phyloP scores from a whole-genome alignment of 2,329 filamentous ascomycete genomes.

The Nemania sp. region DNA sequence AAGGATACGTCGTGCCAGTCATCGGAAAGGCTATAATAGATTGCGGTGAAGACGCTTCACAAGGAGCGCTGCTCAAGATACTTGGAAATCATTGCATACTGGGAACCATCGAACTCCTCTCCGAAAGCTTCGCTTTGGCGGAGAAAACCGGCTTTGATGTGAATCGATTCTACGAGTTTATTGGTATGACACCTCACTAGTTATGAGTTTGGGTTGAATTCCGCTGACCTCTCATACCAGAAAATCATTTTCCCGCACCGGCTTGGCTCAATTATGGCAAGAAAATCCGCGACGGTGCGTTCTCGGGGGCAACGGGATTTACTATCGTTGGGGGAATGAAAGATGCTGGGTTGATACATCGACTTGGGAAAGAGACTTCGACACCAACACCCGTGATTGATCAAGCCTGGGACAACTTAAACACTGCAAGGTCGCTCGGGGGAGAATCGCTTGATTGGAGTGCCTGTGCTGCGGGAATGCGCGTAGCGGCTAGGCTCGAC shows the following conservation, averaged over 20 bases:
- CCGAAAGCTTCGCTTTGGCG: constrained; percentile 13
- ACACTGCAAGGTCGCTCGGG: constrained; percentile 1
- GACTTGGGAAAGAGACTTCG: constrained; percentile 8
- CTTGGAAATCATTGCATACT: constrained; percentile 20
- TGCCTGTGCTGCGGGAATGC: constrained; percentile 17
- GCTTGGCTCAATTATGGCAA: constrained; percentile 18
- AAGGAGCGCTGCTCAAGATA: constrained; percentile 15
- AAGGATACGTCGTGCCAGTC: constrained; percentile 16
- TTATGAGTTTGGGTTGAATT: too few species aligned
- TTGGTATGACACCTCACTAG: neutral
- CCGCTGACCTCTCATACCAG: neutral
- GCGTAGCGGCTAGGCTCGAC: neutral
- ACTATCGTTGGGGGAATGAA: constrained; percentile 12
- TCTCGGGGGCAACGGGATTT: constrained; percentile 15
- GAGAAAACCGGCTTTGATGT: constrained; percentile 13
- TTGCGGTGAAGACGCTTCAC: constrained; percentile 8
- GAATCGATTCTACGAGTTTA: constrained; percentile 20
- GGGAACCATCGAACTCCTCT: constrained; percentile 19
- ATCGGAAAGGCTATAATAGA: constrained; percentile 15
- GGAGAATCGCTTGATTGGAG: constrained; percentile 21
- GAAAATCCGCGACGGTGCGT: constrained; percentile 15
- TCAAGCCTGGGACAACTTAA: constrained; percentile 13
- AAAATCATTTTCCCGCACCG: constrained; percentile 12
- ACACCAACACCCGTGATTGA: constrained; percentile 15
- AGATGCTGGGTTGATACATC: constrained; percentile 17